These are phyloP conservation scores for Centaurea solstitialis DNA, from an alignment of 129 eudicot genomes.

Conservation along the genomic window DNA sequence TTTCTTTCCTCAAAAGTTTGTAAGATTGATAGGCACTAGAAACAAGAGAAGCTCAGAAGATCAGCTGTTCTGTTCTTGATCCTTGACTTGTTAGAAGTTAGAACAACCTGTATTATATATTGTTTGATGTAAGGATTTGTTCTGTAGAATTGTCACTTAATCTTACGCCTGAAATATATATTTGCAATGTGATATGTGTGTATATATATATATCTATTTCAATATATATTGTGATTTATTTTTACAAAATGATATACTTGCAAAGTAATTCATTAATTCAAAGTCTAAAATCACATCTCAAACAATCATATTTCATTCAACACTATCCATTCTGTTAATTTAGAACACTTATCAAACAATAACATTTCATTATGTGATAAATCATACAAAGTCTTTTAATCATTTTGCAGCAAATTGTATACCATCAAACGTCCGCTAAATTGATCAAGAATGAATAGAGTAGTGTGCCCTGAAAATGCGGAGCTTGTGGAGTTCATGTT, in stretches of 20 bases:
- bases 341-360: neutral
- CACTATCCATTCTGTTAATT: neutral
- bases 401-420: neutral
- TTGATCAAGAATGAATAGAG: constrained; percentile 28
- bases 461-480: constrained; percentile 64
- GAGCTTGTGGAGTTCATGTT: constrained; percentile 57
- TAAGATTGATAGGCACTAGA: too few relatives aligned
- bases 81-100: too few relatives aligned
- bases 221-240: neutral
- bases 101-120: too few relatives aligned
- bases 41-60: too few relatives aligned
- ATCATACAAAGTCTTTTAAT: neutral
- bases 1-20: too few relatives aligned
- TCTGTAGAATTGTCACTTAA: neutral
- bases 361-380: neutral
- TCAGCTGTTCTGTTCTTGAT: too few relatives aligned
- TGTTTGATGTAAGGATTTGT: neutral
- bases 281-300: neutral
- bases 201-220: too few relatives aligned
- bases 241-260: neutral
- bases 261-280: neutral
- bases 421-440: neutral
- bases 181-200: neutral
- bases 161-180: neutral
- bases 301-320: neutral